Evolutionary conservation across 2,329 filamentous ascomycete genomes (phyloP).

Genomic region (Colletotrichum euphorbiae): DNA sequence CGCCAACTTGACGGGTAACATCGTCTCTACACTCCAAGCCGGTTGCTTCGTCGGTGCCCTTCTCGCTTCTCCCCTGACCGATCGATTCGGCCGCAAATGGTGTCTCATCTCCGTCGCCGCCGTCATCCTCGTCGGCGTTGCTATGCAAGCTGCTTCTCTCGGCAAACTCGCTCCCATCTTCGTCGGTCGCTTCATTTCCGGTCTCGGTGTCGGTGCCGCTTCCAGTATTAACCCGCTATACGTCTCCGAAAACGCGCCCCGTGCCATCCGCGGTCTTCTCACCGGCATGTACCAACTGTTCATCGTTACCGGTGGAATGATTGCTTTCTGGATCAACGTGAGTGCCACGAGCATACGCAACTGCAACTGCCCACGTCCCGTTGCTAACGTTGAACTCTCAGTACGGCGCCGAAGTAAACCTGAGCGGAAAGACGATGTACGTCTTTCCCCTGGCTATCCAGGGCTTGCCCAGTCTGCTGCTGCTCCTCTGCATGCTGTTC

Average conservation of each 20-base stretch:
- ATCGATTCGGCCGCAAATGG: slow-evolving; percentile 55
- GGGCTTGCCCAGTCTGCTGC: slow-evolving; percentile 69
- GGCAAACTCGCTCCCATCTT: slow-evolving; percentile 71
- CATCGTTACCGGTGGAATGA: slow-evolving; percentile 57
- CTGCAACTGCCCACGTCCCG: too few relatives aligned
- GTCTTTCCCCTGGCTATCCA: slow-evolving; percentile 71
- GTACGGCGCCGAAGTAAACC: slow-evolving; percentile 58
- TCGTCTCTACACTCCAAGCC: slow-evolving; percentile 45
- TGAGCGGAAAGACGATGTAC: slow-evolving; percentile 41
- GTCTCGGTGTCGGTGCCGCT: slow-evolving; percentile 57
- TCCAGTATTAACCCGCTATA: slow-evolving; percentile 58
- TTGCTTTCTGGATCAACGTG: slow-evolving; percentile 61
- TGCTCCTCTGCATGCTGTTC: slow-evolving; percentile 70
- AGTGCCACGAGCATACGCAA: background rate
- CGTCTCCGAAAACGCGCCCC: slow-evolving; percentile 58
- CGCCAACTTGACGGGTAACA: slow-evolving; percentile 43
- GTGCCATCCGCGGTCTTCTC: slow-evolving; percentile 57
- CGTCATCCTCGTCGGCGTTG: slow-evolving; percentile 67
- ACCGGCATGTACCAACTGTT: slow-evolving; percentile 60
- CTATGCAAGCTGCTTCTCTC: slow-evolving; percentile 69
- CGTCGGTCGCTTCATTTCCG: slow-evolving; percentile 67
- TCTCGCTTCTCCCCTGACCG: slow-evolving; percentile 52
- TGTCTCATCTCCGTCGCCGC: slow-evolving; percentile 65
- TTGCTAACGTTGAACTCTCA: background rate
- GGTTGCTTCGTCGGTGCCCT: slow-evolving; percentile 48